Conservation (phyloP, 2,329 filamentous ascomycete species). For the Cadophora luteo-olivacea region DNA sequence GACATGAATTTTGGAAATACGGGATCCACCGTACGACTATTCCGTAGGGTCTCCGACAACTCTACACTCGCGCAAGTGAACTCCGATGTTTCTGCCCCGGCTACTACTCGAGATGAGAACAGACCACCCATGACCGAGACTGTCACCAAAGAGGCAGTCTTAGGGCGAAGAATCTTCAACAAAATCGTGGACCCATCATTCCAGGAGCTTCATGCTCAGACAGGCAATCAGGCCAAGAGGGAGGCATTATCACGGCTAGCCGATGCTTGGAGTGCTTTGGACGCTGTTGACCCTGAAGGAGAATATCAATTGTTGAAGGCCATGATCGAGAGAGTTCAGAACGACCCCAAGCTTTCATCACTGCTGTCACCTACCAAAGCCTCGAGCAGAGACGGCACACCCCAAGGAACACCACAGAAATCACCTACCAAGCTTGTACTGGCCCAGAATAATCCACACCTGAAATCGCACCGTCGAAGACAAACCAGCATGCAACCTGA, state of each 20-base stretch:
- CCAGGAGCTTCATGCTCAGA: conserved; percentile 87
- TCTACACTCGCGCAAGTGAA: conserved; percentile 47
- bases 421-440: conserved; percentile 69
- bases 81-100: conserved; percentile 31
- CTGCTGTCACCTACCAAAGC: conserved; percentile 42
- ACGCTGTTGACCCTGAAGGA: conserved; percentile 89
- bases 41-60: conserved; percentile 83
- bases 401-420: conserved; percentile 54
- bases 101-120: conserved; percentile 64
- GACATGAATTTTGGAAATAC: conserved; percentile 95
- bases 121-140: conserved; percentile 62
- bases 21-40: conserved; percentile 89
- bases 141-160: conserved; percentile 78
- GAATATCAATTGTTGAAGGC: conserved; percentile 83
- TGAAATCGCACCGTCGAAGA: conserved; percentile 76
- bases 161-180: conserved; percentile 82
- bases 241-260: conserved; percentile 84
- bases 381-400: conserved; percentile 62
- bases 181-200: conserved; percentile 84
- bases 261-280: conserved; percentile 84
- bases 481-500: conserved; percentile 54
- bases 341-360: conserved; percentile 68
- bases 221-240: conserved; percentile 70
- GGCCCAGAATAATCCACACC: conserved; percentile 82
- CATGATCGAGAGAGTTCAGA: conserved; percentile 75